Evolutionary conservation across 768 basidiomycete genomes (phyloP), one percentile per base, ranked within the genome.

Genomic region (Termitomyces sp.): DNA sequence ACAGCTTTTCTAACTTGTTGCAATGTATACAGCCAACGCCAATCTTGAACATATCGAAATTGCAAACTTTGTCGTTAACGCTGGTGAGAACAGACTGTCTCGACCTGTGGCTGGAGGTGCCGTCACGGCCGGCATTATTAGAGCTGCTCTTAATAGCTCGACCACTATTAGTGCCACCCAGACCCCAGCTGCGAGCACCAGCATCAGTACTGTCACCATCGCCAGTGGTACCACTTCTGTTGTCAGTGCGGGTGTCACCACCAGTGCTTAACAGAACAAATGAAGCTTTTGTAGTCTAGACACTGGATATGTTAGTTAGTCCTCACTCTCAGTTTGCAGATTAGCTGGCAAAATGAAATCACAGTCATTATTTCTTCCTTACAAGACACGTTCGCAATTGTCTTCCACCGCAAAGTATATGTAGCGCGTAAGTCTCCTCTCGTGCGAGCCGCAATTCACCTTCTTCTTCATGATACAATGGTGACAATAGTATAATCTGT

Each of bases 71-170:
- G 12, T 55, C 2, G 54, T 59, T 12, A 59, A 59, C 17, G 54
- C 50, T 52, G 58, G 58, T 9, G 44, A 59, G 40, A 59, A 59
- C 30, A 59, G 41, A 40, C 47, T 60, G 5, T 47, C 59, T 43
- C 54, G 59, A 40, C 59, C 59, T 2, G 59, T 60, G 4, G 59
- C 59, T 35, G 59, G 59, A 31, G 59, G 59, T 8, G 40, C 55
- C 15, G 59, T 60, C 11, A 12, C 43, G 19, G 59, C 59, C 7
- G 59, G 59, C 5, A 47, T 56, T 26, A 35, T 55, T 3, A 60
- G 53, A 46, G 55, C 59, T 17, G 37, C 15, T n/a, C 50, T 50
- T n/a, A 50, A 37, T 10, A n/a, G 23, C 17, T 8, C 50, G 17
- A 26, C 33, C 1, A 49, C 49, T 23, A 15, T 21, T 49, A 37